Conservation (phyloP, 768 basidiomycete species). For the Suillus plorans region DNA sequence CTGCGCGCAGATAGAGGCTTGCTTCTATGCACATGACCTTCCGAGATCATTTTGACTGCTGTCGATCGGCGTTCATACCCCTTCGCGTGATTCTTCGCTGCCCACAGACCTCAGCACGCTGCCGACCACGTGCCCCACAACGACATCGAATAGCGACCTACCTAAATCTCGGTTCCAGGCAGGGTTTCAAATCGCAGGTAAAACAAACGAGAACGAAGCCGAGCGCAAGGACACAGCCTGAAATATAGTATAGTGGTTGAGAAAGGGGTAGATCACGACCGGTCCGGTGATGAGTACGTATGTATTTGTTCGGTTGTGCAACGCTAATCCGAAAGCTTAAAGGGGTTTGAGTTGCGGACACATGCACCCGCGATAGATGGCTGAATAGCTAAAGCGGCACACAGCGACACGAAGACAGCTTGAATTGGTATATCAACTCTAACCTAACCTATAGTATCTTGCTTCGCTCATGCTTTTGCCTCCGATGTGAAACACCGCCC, state of each 20-base stretch:
- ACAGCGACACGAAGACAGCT: background rate
- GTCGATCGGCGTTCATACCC: background rate
- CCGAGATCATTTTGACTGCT: background rate
- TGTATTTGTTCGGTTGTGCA: background rate
- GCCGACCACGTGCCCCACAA: background rate
- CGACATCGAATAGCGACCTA: background rate
- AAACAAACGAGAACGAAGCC: background rate
- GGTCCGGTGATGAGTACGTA: background rate
- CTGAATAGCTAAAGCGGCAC: background rate
- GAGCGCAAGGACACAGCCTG: background rate
- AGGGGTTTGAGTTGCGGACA: background rate
- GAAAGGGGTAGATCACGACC: background rate
- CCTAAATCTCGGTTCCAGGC: background rate
- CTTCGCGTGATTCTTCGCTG: background rate
- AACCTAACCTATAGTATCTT: background rate
- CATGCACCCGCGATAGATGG: background rate
- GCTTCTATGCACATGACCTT: background rate
- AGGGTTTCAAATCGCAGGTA: background rate
- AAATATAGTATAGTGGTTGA: too few species aligned
- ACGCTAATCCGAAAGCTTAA: background rate
- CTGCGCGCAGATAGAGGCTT: background rate
- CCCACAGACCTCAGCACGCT: background rate
- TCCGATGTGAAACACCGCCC: background rate
- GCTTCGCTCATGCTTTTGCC: background rate
- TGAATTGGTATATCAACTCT: background rate